Conservation (phyloP, 139 green algal genomes). For the Chlorella sorokiniana region DNA sequence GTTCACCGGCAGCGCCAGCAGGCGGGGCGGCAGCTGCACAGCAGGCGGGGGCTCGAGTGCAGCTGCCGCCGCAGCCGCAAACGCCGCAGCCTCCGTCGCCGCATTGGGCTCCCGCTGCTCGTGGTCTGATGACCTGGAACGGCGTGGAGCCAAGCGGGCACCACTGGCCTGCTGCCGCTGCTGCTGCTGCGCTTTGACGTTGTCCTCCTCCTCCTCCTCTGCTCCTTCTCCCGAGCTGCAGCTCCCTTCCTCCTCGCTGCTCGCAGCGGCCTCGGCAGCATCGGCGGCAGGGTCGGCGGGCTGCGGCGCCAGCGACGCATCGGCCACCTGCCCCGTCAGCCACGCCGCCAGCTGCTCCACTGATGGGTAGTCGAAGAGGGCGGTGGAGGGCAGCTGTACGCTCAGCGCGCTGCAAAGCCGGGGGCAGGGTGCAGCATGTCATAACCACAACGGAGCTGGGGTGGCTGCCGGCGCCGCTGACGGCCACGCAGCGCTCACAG, state of each 20-base stretch:
- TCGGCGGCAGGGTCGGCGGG: background rate
- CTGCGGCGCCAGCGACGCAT: background rate
- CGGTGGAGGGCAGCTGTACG: conserved; percentile 47
- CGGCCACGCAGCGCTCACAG: too few relatives aligned
- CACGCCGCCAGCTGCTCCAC: background rate
- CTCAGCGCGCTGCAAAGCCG: conserved; percentile 13
- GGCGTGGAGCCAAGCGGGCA: background rate
- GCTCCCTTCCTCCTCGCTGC: background rate
- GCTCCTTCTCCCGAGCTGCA: too few relatives aligned
- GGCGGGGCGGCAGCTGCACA: background rate
- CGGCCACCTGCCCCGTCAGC: background rate
- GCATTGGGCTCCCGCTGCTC: background rate
- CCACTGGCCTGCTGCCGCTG: background rate
- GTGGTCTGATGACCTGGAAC: background rate
- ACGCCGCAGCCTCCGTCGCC: too few relatives aligned
- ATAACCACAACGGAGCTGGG: background rate
- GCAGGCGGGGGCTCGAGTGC: background rate
- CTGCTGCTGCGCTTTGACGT: background rate
- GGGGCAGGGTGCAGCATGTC: background rate
- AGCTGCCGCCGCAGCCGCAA: background rate
- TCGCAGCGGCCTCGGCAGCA: background rate
- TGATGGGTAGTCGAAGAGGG: conserved; percentile 61
- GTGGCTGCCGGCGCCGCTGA: background rate
- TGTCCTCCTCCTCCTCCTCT: too few relatives aligned
- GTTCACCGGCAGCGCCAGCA: conserved; percentile 8